Evolutionary conservation across 805 yeast species (phyloP).

Genomic region (Torulaspora franciscae): DNA sequence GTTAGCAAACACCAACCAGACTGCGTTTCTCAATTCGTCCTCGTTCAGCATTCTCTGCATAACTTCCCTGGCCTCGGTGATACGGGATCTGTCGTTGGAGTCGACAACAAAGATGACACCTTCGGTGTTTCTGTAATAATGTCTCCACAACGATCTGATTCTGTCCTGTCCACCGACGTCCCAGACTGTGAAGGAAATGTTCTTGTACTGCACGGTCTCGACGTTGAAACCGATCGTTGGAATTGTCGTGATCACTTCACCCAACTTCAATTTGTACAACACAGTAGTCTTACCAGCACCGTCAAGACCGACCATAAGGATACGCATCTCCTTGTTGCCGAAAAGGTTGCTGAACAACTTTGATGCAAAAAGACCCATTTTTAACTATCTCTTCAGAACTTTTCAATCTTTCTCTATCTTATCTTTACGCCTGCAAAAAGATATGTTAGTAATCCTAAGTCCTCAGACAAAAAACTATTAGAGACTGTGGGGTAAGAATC

Average conservation of each 20-base stretch:
- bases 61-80: slow-evolving; percentile 96
- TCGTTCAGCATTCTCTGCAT: slow-evolving; percentile 97
- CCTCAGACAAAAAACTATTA: too few relatives aligned
- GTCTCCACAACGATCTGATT: slow-evolving; percentile 98
- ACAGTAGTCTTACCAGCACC: slow-evolving; percentile 99
- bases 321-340: slow-evolving; percentile 97
- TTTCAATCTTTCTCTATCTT: slow-evolving; percentile 1
- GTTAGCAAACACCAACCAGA: slow-evolving; percentile 92
- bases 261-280: slow-evolving; percentile 87
- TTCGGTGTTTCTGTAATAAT: slow-evolving; percentile 97
- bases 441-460: slow-evolving; percentile 4
- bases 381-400: slow-evolving; percentile 1
- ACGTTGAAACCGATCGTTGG: slow-evolving; percentile 98
- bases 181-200: slow-evolving; percentile 96
- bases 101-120: slow-evolving; percentile 98
- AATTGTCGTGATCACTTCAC: slow-evolving; percentile 93
- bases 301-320: slow-evolving; percentile 95
- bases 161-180: slow-evolving; percentile 99
- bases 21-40: slow-evolving; percentile 96
- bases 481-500: background rate
- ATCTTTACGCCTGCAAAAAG: slow-evolving; percentile 1
- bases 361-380: slow-evolving; percentile 94
- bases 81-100: slow-evolving; percentile 96
- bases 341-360: slow-evolving; percentile 91
- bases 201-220: slow-evolving; percentile 95